Evolutionary conservation across 2,329 filamentous ascomycete genomes (phyloP).

Genomic region (Colletotrichum spaethianum): DNA sequence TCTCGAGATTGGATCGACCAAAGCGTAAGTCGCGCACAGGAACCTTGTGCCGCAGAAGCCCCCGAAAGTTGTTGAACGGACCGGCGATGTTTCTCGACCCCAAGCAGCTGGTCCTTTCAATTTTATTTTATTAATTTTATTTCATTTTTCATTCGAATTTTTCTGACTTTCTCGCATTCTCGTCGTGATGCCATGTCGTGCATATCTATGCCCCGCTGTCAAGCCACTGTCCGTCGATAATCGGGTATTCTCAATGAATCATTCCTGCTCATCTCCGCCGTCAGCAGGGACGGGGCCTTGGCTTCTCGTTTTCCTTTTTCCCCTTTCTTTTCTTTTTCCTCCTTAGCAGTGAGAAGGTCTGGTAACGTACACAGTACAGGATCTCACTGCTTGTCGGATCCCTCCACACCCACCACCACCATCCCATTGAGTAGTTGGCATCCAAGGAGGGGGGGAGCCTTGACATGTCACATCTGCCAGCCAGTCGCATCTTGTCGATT

Average conservation of each 20-base stretch:
- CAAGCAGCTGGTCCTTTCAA: conserved; percentile 1
- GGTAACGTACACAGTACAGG: conserved; percentile 19
- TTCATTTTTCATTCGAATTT: conserved; percentile 20
- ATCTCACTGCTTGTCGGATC: conserved; percentile 33
- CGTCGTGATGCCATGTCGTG: conserved; percentile 34
- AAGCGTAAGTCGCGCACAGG: background rate
- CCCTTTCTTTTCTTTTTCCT: background rate
- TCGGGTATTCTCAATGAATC: conserved; percentile 24
- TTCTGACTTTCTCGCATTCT: conserved; percentile 4
- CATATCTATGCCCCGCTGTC: conserved; percentile 35
- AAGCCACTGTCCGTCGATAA: conserved; percentile 37
- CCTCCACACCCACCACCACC: conserved; percentile 8
- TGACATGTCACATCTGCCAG: conserved; percentile 39
- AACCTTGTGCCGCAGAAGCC: background rate
- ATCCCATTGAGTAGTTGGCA: conserved; percentile 29
- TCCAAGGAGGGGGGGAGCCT: background rate
- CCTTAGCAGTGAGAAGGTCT: conserved; percentile 17
- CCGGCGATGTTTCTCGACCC: conserved; percentile 20
- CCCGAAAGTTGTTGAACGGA: background rate
- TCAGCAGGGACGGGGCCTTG: conserved; percentile 19
- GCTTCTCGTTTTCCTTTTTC: background rate
- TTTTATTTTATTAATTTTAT: too few species aligned
- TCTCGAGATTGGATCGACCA: background rate
- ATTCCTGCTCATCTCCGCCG: background rate
- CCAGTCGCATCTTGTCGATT: conserved; percentile 38